phyloP scores from a whole-genome alignment of 768 basidiomycete species.

The Auricularia sp. region DNA sequence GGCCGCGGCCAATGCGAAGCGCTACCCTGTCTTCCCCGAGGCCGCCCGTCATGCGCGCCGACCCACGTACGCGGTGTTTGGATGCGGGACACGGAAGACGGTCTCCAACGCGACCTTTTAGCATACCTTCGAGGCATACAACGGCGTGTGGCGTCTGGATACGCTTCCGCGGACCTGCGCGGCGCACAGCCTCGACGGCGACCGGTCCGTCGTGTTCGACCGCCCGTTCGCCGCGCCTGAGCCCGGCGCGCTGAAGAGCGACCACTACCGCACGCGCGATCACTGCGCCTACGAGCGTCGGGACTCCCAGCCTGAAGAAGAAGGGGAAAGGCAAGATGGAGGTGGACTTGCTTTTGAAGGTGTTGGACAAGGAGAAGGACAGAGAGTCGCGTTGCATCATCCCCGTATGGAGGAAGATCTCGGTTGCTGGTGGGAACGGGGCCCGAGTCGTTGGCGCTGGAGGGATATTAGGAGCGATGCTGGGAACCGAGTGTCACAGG shows the following conservation, averaged over 20 bases:
- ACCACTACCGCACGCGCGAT: neutral
- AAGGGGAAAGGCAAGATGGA: slow-evolving; percentile 43
- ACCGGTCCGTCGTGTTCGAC: neutral
- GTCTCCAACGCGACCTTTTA: neutral
- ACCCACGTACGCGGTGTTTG: neutral
- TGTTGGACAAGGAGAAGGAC: neutral
- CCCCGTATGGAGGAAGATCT: neutral
- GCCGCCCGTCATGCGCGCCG: neutral
- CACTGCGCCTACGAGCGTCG: neutral
- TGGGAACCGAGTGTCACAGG: slow-evolving; percentile 55
- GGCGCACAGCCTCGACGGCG: neutral
- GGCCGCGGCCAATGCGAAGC: neutral
- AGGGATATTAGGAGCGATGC: neutral
- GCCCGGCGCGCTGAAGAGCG: neutral
- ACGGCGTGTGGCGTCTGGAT: neutral
- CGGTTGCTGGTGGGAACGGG: too few relatives aligned
- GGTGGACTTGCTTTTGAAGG: slow-evolving; percentile 10
- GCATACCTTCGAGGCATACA: neutral
- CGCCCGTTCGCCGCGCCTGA: neutral
- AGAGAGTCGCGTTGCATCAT: slow-evolving; percentile 1
- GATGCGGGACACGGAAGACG: neutral
- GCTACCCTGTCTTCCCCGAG: neutral
- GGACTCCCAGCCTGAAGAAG: slow-evolving; percentile 32
- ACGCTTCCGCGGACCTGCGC: neutral
- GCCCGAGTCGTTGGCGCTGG: too few relatives aligned